Base-by-base conservation (phyloP, 352 stramenopile species). In the Aphanomyces stellatus region DNA sequence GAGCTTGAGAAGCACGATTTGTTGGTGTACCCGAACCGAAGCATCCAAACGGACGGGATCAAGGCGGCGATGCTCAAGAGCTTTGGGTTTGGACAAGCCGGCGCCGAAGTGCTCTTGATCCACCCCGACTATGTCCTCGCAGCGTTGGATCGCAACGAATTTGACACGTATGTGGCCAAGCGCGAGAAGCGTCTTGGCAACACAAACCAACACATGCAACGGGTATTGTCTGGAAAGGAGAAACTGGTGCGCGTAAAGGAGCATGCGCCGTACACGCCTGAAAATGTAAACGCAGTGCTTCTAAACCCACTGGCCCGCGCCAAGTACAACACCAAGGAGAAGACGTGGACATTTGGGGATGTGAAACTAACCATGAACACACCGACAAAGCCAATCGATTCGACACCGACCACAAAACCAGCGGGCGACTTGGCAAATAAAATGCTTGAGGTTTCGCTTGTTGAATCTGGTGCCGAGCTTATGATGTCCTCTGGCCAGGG, bases 271-370 rank as follows among this genome's bases (percentile, higher is more conserved):
- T 93, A 91, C 80, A 85, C 82, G 19, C 72, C 74, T 15, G 78
- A 82, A 17, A 79, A 91, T 61, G 82, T 93, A 69, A 88, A 79
- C 75, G 81, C 71, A 40, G 83, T 95, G 65, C 93, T 93, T 72
- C 71, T 95, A 59, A 79, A 95, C 65, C 83, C 85, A 15, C 87
- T 71, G 10, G 83, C 85, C 51, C 81, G 87, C 71, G 87, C 87
- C 3, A 70, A 81, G 68, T 93, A 80, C 72, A 82, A 93, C 62
- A 59, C 74, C 19, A 72, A 72, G 3, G 72, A 75, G 8, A 74
- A 80, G 67, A 86, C 81, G 34, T 93, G 86, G 85, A 75, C 75
- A 48, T 95, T 92, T 73, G 77, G 75, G 1, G 37, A 46, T 46
- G 37, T n/a, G n/a, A n/a, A n/a, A n/a, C n/a, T n/a, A n/a, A n/a